Base-by-base conservation (phyloP, 495 filamentous ascomycete genomes). In the Neurospora sp. region DNA sequence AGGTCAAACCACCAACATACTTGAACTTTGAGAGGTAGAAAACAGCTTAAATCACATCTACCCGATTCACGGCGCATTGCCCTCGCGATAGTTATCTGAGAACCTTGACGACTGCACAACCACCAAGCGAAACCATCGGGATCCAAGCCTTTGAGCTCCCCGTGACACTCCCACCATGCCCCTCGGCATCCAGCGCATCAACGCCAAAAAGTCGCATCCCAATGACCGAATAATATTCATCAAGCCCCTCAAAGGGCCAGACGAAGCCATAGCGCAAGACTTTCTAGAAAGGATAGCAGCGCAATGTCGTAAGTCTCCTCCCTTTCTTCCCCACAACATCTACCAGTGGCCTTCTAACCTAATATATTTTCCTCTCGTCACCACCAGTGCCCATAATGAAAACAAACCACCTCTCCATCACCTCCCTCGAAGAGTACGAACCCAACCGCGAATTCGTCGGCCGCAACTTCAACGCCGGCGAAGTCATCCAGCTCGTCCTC, bases 391-490 rank as follows among this genome's bases (percentile, higher is more conserved):
- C 91, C 2, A 85, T 95, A 73, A 94, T 94, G 92, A 89, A 86
- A 76, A 81, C 85, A 31, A 81, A 93, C 75, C 84, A 88, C 75
- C 82, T 95, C 69, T 84, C 86, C 20, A 87, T 94, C 71, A 91
- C 87, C 81, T 86, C 92, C 1, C 86, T 95, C 9, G 93, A 94
- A 78, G 92, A 95, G 78, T 91, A 91, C 78, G 86, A 88, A 40
- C 87, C 89, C 6, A 95, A 94, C 78, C 75, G 78, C 10, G 92
- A 94, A 75, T 95, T 95, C 76, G 83, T 89, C 35, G 91, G 91
- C 37, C 89, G 91, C 45, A 94, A 94, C 73, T 93, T 95, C 86
- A 95, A 95, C 76, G 90, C 89, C 20, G 92, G 92, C n/a, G 93
- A 94, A 79, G 87, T 92, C 45, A 87, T 95, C 69, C 92, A 95